Evolutionary conservation across 148 eudicot genomes (phyloP).

Genomic region (Agrostemma githago): DNA sequence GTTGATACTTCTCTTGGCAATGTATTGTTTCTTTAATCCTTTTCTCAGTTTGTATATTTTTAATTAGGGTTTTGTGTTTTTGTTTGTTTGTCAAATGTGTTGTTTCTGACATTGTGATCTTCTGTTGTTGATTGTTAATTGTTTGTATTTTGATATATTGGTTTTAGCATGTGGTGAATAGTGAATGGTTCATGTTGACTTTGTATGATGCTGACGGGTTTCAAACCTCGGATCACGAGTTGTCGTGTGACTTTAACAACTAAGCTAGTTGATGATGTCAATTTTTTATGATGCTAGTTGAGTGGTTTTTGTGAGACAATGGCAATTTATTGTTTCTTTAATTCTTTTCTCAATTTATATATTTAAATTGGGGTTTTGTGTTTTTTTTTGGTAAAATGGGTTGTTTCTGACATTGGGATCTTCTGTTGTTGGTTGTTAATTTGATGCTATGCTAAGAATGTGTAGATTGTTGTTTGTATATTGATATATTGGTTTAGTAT

Average conservation of each 20-base stretch:
- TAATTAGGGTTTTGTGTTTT: too few species aligned
- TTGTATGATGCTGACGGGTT: not conserved
- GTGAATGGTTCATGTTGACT: not conserved
- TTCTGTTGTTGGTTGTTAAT: constrained; percentile 5
- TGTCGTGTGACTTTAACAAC: too few species aligned
- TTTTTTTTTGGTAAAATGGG: not conserved
- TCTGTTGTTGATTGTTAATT: not conserved
- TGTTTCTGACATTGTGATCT: not conserved
- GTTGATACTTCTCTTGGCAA: constrained; percentile 81
- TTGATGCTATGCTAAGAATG: not conserved
- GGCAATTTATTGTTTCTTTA: constrained; percentile 81
- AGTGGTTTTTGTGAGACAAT: not conserved
- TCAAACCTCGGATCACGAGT: too few species aligned
- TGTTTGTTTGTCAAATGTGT: not conserved
- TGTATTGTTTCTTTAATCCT: constrained; percentile 47
- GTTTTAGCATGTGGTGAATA: too few species aligned
- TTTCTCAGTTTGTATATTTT: not conserved
- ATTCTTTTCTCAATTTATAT: not conserved
- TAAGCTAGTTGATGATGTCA: too few species aligned
- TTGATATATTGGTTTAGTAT: not conserved
- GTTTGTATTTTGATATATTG: not conserved
- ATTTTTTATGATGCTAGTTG: not conserved
- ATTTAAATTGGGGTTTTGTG: too few species aligned
- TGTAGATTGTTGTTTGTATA: too few species aligned
- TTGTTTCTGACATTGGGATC: not conserved